Evolutionary conservation across 1,284 basidiomycete genomes (phyloP).

Genomic region (Marasmius oreades): DNA sequence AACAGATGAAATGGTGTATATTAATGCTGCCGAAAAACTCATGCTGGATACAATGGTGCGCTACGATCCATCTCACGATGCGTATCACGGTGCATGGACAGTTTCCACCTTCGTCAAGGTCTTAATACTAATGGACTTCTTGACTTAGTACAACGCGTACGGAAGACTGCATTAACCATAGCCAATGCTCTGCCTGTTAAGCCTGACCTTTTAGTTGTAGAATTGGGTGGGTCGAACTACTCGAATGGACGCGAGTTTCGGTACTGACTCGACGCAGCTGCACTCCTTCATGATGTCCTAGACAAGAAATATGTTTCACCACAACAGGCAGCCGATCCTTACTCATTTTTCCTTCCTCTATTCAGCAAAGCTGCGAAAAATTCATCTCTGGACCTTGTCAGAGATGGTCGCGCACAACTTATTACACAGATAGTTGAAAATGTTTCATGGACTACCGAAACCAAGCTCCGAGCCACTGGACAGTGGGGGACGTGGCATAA

Average conservation of each 20-base stretch:
- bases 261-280: constrained; percentile 39
- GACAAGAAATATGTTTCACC: constrained; percentile 79
- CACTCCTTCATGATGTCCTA: constrained; percentile 85
- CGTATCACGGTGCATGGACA: constrained; percentile 69
- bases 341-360: constrained; percentile 65
- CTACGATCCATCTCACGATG: constrained; percentile 91
- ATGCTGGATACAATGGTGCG: constrained; percentile 77
- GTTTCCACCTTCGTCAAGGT: not conserved
- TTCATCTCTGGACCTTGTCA: constrained; percentile 51
- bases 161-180: constrained; percentile 70
- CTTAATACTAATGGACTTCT: constrained; percentile 5
- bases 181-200: constrained; percentile 43
- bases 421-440: constrained; percentile 71
- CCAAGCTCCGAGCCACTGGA: constrained; percentile 53
- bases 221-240: constrained; percentile 46
- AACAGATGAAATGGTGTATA: constrained; percentile 36
- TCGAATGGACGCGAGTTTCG: not conserved
- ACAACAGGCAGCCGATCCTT: constrained; percentile 56
- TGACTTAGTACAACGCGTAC: constrained; percentile 74
- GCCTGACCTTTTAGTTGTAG: constrained; percentile 72
- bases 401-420: constrained; percentile 53
- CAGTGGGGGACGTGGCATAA: constrained; percentile 71
- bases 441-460: constrained; percentile 87
- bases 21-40: constrained; percentile 62
- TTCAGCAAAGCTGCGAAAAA: constrained; percentile 45